Conservation (phyloP, 129 eudicot genomes). For the Tanacetum coccineum region DNA sequence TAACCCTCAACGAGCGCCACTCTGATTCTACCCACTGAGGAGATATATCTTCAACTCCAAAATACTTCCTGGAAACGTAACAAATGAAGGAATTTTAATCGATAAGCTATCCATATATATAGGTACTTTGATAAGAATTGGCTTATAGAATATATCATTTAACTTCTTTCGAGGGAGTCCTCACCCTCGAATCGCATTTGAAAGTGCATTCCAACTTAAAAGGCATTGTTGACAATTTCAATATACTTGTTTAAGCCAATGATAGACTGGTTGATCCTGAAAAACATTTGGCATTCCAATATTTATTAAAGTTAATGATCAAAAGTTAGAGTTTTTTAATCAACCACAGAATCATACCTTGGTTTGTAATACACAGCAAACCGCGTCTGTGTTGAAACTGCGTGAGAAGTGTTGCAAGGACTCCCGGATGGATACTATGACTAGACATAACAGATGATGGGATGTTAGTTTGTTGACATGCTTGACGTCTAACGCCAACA, state of each 20-base stretch:
- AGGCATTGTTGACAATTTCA: slow-evolving; percentile 56
- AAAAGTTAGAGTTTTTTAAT: not conserved
- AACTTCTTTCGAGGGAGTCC: slow-evolving; percentile 95
- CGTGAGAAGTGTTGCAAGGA: slow-evolving; percentile 98
- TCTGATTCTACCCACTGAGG: slow-evolving; percentile 64
- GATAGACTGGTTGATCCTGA: slow-evolving; percentile 90
- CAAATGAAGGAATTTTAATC: not conserved
- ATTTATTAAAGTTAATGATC: too few relatives aligned
- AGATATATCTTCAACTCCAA: slow-evolving; percentile 69
- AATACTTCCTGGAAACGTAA: slow-evolving; percentile 69
- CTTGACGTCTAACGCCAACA: too few relatives aligned
- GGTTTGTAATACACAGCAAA: slow-evolving; percentile 89
- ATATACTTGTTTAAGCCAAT: slow-evolving; percentile 76
- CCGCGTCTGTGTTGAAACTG: slow-evolving; percentile 53
- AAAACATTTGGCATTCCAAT: not conserved
- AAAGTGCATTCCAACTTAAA: slow-evolving; percentile 76
- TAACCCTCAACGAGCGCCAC: slow-evolving; percentile 82
- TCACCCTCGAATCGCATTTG: slow-evolving; percentile 96
- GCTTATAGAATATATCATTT: slow-evolving; percentile 1
- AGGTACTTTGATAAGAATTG: not conserved
- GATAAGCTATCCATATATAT: not conserved
- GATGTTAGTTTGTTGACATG: not conserved
- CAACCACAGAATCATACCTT: slow-evolving; percentile 38
- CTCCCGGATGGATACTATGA: slow-evolving; percentile 96
- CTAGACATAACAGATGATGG: slow-evolving; percentile 81